These are phyloP conservation scores for Corylus heterophylla DNA, from an alignment of 306 rosid species.

Conservation along the genomic window DNA sequence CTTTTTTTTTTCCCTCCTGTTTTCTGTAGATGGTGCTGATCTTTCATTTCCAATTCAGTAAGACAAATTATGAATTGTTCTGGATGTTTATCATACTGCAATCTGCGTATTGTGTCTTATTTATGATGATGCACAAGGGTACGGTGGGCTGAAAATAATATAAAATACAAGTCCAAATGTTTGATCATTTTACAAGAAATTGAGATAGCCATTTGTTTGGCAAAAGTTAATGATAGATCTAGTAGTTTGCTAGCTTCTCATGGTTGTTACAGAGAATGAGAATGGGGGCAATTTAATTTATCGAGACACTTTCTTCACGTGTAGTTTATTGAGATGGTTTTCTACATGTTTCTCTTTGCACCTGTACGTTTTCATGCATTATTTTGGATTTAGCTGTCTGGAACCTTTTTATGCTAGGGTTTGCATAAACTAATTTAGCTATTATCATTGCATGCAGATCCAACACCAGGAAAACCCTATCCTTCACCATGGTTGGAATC, in stretches of 20 bases:
- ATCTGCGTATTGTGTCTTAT: neutral
- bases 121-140: neutral
- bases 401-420: too few species aligned
- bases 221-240: neutral
- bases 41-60: too few species aligned
- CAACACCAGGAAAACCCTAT: neutral
- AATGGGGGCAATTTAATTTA: neutral
- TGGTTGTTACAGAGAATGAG: neutral
- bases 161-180: neutral
- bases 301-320: neutral
- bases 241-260: neutral
- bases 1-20: too few species aligned
- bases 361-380: too few species aligned
- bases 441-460: neutral
- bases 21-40: too few species aligned
- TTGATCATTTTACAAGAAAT: neutral
- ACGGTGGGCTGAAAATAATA: neutral
- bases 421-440: too few species aligned
- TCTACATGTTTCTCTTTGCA: too few species aligned
- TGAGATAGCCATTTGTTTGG: neutral
- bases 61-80: too few species aligned
- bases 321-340: too few species aligned
- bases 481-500: constrained; percentile 33
- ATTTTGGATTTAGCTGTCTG: too few species aligned
- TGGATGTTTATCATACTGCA: too few species aligned